Evolutionary conservation across 768 basidiomycete genomes (phyloP), one percentile per base, ranked within the genome.

Genomic region (Tricholoma sp.): DNA sequence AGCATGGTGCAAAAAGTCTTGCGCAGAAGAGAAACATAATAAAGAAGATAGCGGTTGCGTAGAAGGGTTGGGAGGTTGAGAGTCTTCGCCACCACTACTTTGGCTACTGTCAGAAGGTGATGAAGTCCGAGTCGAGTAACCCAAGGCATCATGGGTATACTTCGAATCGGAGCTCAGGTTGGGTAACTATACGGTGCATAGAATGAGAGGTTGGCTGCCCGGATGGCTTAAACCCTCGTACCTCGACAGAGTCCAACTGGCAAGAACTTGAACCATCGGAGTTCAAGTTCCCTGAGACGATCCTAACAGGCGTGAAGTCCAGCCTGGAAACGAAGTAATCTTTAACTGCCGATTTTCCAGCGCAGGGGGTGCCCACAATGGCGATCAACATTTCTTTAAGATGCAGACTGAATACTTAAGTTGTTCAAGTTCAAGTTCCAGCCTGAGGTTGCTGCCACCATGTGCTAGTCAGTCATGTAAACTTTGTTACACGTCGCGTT

Each of bases 1-100:
- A 16, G 87, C 86, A 67, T 87, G 80, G 60, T 83, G 77, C 46
- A 98, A 78, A 45, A 98, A 71, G 7, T 79, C 74, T 11, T 71
- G 61, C 1, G 84, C 69, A 8, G 78, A 78, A 5, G 70, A 43
- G 69, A 84, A 89, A 54, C 66, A 67, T 35, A 74, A 61, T 43
- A 61, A 57, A 31, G 29, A 50, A 16, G 47, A 29, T 16, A 18
- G 47, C 8, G 11, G 27, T n/a, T 50, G 9, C 47, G 47, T 50
- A n/a, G 27, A 31, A 31, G n/a, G 8, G 14, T 31, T 7, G 29
- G 27, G 6, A 27, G 3, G 46, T 27, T 5, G 46, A 27, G 46
- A 14, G 16, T 50, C 12, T 18, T 37, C 19, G 12, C 34, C 3
- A 24, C 11, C 18, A 27, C 4, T 32, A 51, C 14, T 22, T n/a